A percentile compares a stretch with the other conserved stretches of the same genome.
These are phyloP conservation scores for Piper longum DNA, from an alignment of 164 flowering plant genomes.

Conservation along the genomic window DNA sequence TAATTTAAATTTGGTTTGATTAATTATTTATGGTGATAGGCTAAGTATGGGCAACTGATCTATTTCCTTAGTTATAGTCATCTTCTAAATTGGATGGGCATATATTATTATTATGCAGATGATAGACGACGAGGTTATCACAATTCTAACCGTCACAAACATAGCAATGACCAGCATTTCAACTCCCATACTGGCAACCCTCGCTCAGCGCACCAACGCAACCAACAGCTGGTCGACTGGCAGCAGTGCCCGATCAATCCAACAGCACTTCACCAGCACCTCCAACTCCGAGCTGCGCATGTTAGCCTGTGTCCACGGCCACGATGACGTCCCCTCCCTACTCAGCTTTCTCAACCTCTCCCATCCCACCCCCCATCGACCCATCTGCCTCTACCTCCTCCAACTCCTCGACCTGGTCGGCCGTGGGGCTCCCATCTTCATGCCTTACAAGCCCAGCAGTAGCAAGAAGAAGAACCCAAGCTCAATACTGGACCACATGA, in stretches of 20 bases:
- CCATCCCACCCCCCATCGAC: neutral
- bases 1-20: too few relatives aligned
- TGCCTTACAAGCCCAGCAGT: neutral
- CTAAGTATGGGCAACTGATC: too few relatives aligned
- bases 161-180: neutral
- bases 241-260: neutral
- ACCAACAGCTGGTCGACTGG: neutral
- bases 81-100: neutral
- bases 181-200: neutral
- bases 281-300: neutral
- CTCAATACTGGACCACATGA: constrained; percentile 1
- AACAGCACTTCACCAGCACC: neutral
- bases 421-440: neutral
- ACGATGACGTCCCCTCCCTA: neutral
- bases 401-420: constrained; percentile 1
- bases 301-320: constrained; percentile 2
- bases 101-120: neutral
- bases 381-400: neutral
- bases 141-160: neutral
- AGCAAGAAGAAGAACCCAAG: constrained; percentile 11
- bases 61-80: too few relatives aligned
- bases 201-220: neutral
- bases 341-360: neutral
- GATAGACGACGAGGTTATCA: neutral
- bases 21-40: too few relatives aligned